Evolutionary conservation across 192 early-diverging fungal genomes (phyloP).

Genomic region (Backusella morwellensis): DNA sequence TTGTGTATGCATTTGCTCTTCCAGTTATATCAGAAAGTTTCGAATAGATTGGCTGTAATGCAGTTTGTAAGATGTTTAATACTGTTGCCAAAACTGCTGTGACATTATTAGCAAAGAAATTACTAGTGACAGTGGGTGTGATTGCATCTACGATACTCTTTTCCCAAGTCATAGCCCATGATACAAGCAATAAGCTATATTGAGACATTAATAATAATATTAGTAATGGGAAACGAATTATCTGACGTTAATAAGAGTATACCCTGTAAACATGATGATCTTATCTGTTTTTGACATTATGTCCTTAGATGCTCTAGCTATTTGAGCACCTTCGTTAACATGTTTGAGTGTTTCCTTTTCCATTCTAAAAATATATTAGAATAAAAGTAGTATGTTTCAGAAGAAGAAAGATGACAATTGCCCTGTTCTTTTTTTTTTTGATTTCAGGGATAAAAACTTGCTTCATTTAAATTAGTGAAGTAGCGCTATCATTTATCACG

Average conservation of each 20-base stretch:
- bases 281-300: conserved; percentile 3
- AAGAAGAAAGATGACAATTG: neutral
- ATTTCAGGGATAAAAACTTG: too few species aligned
- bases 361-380: neutral
- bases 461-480: neutral
- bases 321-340: neutral
- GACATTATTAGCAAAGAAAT: neutral
- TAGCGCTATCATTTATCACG: neutral
- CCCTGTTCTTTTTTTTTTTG: neutral
- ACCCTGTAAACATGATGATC: conserved; percentile 7
- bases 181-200: conserved; percentile 1
- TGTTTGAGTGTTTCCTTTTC: neutral
- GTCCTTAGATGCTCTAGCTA: neutral
- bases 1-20: conserved; percentile 6
- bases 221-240: neutral
- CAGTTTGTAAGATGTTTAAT: conserved; percentile 6
- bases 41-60: conserved; percentile 4
- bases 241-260: neutral
- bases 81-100: conserved; percentile 1
- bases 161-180: neutral
- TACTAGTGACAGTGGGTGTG: conserved; percentile 15
- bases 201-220: neutral
- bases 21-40: conserved; percentile 21
- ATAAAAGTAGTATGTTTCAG: neutral
- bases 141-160: neutral